Evolutionary conservation across 768 basidiomycete genomes (phyloP).

Genomic region (Floccularia luteovirens): DNA sequence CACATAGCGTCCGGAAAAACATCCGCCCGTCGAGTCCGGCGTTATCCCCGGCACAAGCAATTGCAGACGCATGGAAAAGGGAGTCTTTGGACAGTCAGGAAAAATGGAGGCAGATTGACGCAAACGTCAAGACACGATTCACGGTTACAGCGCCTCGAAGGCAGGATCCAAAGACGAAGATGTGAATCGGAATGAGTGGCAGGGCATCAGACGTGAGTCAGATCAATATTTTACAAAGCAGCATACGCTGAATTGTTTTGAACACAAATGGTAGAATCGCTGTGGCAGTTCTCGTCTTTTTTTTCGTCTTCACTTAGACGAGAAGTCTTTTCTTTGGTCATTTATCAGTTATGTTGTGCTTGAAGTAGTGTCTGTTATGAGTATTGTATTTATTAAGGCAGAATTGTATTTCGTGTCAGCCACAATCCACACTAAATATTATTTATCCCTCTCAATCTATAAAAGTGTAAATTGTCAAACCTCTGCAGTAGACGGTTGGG

Average conservation of each 20-base stretch:
- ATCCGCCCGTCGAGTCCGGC: conserved; percentile 19
- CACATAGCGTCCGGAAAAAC: conserved; percentile 23
- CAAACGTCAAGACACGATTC: conserved; percentile 46
- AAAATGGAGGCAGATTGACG: conserved; percentile 44
- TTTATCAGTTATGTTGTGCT: background rate
- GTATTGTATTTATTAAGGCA: conserved; percentile 1
- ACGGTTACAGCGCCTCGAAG: conserved; percentile 27
- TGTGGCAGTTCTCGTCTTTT: too few relatives aligned
- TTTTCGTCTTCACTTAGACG: background rate
- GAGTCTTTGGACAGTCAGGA: conserved; percentile 55
- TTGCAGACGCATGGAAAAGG: conserved; percentile 62
- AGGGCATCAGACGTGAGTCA: background rate
- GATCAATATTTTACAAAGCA: background rate
- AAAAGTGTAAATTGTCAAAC: too few relatives aligned
- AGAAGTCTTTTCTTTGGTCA: background rate
- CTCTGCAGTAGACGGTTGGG: too few relatives aligned
- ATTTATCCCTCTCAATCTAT: too few relatives aligned
- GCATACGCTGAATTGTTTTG: too few relatives aligned
- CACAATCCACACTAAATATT: too few relatives aligned
- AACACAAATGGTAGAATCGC: too few relatives aligned
- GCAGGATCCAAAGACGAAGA: conserved; percentile 39
- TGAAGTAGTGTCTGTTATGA: background rate
- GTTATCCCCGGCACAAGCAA: conserved; percentile 50
- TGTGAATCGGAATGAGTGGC: conserved; percentile 25
- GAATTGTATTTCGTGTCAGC: background rate